Percentiles rank a stretch among this genome's conserved stretches.
Evolutionary conservation across 2,329 filamentous ascomycete species (phyloP).

Genomic region (Acephala macrosclerotiorum): DNA sequence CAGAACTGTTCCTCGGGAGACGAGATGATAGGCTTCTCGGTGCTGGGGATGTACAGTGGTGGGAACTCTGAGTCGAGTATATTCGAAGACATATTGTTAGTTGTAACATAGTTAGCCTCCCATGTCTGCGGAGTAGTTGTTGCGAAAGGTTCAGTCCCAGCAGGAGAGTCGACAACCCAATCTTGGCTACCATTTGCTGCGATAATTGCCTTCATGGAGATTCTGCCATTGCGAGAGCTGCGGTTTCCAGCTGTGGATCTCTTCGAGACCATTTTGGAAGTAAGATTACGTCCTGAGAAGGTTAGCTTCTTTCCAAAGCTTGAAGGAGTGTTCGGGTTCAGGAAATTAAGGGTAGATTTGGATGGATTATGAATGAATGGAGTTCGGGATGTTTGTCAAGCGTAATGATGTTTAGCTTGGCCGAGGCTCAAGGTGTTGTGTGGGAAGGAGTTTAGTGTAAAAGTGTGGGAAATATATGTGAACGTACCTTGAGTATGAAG

Average conservation of each 20-base stretch:
- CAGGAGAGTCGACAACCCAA: background rate
- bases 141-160: background rate
- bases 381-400: background rate
- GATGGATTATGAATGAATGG: background rate
- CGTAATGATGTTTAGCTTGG: no score
- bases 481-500: background rate
- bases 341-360: background rate
- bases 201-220: background rate
- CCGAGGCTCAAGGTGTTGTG: background rate
- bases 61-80: background rate
- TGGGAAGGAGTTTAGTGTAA: background rate
- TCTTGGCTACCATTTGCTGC: background rate
- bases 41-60: background rate
- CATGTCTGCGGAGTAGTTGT: background rate
- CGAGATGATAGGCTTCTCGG: background rate
- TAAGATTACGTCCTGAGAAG: background rate
- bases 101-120: background rate
- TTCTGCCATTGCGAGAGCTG: background rate
- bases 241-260: background rate
- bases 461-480: background rate
- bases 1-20: background rate
- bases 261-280: background rate
- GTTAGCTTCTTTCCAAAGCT: background rate
- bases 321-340: background rate
- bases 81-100: background rate